Conservation (phyloP, 2,329 filamentous ascomycete species). For the Fusarium neocosmosporiellum region DNA sequence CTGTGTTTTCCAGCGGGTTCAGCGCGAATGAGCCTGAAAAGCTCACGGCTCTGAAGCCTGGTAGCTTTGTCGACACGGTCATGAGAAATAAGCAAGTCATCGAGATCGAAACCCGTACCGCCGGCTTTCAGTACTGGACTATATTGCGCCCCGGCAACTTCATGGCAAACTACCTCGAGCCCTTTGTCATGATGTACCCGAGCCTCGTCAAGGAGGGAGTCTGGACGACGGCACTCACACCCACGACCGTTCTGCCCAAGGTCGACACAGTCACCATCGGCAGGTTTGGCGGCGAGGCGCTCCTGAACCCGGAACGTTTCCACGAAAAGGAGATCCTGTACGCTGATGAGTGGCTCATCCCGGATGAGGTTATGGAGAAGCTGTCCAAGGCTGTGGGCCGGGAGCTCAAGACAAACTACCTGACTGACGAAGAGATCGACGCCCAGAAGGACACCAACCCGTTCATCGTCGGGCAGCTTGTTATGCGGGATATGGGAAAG, state of each 20-base stretch:
- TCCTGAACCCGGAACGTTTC: conserved; percentile 56
- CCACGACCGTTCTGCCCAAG: conserved; percentile 53
- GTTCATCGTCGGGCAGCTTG: conserved; percentile 52
- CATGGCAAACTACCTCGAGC: conserved; percentile 61
- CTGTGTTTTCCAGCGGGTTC: conserved; percentile 52
- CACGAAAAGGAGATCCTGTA: conserved; percentile 53
- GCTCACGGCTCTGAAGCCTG: conserved; percentile 41
- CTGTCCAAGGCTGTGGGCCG: conserved; percentile 50
- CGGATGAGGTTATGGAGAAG: conserved; percentile 50
- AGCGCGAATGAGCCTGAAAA: conserved; percentile 44
- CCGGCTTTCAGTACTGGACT: conserved; percentile 57
- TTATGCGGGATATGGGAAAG: conserved; percentile 48
- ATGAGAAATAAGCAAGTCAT: conserved; percentile 55
- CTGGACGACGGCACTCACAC: conserved; percentile 50
- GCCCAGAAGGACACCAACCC: conserved; percentile 49
- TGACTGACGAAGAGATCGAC: conserved; percentile 56
- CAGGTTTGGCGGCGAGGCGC: conserved; percentile 55
- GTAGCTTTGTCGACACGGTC: conserved; percentile 43
- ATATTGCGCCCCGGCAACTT: conserved; percentile 63
- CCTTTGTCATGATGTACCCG: conserved; percentile 54
- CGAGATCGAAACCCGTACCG: conserved; percentile 52
- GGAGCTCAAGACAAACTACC: conserved; percentile 50
- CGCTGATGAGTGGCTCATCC: conserved; percentile 53
- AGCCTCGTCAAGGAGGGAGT: conserved; percentile 52
- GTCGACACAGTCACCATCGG: conserved; percentile 62